A percentile compares a stretch with the other conserved stretches of the same genome.
These are phyloP conservation scores for Yamadazyma laniorum DNA, from an alignment of 805 yeast genomes.

Conservation along the genomic window DNA sequence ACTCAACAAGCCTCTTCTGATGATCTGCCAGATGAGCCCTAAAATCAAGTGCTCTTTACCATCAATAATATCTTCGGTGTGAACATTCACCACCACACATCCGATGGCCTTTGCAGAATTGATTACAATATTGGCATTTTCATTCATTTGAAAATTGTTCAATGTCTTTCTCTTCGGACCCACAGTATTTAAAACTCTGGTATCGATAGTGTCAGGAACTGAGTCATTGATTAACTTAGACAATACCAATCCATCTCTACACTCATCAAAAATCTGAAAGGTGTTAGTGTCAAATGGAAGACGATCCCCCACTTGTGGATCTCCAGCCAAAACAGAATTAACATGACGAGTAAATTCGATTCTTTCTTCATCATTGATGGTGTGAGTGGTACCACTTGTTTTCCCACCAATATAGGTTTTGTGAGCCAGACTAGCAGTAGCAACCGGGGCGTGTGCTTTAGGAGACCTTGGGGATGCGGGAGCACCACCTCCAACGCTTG, in stretches of 20 bases:
- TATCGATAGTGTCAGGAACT: slow-evolving; percentile 97
- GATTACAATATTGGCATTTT: slow-evolving; percentile 95
- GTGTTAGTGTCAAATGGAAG: slow-evolving; percentile 91
- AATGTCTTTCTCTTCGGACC: slow-evolving; percentile 68
- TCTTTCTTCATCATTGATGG: slow-evolving; percentile 96
- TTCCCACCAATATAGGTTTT: slow-evolving; percentile 82
- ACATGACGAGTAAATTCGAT: slow-evolving; percentile 94
- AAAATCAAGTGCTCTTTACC: slow-evolving; percentile 90
- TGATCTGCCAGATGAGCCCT: slow-evolving; percentile 96
- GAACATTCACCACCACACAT: slow-evolving; percentile 96
- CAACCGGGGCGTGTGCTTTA: slow-evolving; percentile 25
- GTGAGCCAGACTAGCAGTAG: slow-evolving; percentile 48
- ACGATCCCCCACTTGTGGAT: slow-evolving; percentile 75
- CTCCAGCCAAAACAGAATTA: slow-evolving; percentile 88
- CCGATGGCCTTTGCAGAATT: slow-evolving; percentile 99
- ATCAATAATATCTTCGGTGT: slow-evolving; percentile 90
- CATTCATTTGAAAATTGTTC: slow-evolving; percentile 93
- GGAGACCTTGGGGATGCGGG: slow-evolving; percentile 23
- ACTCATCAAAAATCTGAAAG: slow-evolving; percentile 94
- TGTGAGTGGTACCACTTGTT: slow-evolving; percentile 90
- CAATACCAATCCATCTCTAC: slow-evolving; percentile 89
- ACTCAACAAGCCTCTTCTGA: slow-evolving; percentile 89
- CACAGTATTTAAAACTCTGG: slow-evolving; percentile 91
- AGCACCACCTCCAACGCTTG: slow-evolving; percentile 16
- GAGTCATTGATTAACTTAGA: slow-evolving; percentile 95